A percentile compares a stretch with the other conserved stretches of the same genome.
Conservation (phyloP, 1,284 basidiomycete species). For the Trichosporon inkin region DNA sequence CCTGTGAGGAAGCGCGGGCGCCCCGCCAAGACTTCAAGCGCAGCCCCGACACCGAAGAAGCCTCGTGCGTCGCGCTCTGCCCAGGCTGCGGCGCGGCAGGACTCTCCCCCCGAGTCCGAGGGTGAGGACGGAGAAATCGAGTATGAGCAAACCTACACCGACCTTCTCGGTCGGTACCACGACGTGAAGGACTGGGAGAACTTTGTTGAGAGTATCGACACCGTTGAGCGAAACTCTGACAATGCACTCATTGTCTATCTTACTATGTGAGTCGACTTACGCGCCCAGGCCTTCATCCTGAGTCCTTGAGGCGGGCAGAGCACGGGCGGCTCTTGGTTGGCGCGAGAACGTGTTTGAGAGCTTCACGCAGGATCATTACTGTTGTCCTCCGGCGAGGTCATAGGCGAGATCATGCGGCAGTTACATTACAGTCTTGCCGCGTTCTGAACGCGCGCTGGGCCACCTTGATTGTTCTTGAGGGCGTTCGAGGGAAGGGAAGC, state of each 20-base stretch:
- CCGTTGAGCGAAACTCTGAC: constrained; percentile 35
- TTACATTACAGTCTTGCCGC: too few species aligned
- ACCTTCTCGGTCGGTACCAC: constrained; percentile 35
- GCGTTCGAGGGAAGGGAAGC: background rate
- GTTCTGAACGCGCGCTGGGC: background rate
- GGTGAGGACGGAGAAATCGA: constrained; percentile 28
- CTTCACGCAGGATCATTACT: too few species aligned
- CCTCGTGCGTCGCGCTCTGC: background rate
- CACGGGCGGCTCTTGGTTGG: background rate
- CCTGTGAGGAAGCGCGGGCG: constrained; percentile 28
- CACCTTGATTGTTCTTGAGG: background rate
- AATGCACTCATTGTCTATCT: constrained; percentile 38
- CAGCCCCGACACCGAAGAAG: constrained; percentile 45
- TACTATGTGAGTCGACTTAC: constrained; percentile 40
- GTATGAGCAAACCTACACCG: constrained; percentile 30
- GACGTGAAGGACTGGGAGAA: constrained; percentile 45
- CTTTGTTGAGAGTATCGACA: constrained; percentile 39
- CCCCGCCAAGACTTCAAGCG: constrained; percentile 22
- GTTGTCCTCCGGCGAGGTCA: too few species aligned
- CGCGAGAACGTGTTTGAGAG: background rate
- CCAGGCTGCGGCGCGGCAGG: constrained; percentile 15
- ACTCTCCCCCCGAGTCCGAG: constrained; percentile 10
- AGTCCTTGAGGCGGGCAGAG: too few species aligned
- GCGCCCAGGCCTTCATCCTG: too few species aligned
- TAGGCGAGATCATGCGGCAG: too few species aligned